Evolutionary conservation across 75 land plant genomes (phyloP), one percentile per base, ranked within the genome.

Genomic region (Adiantum capillusveneris): DNA sequence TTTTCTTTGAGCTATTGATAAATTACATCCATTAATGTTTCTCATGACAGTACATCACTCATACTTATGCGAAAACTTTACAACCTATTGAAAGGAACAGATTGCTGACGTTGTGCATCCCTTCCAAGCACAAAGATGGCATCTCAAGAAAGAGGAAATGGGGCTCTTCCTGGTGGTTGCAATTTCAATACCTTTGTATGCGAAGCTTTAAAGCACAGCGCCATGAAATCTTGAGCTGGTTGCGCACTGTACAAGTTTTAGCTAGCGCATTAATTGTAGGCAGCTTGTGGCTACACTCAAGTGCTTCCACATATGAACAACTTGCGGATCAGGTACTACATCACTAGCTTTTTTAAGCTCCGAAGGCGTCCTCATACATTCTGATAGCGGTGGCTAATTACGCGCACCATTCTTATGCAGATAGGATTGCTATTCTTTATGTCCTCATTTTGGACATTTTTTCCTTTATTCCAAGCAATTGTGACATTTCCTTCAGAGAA

Each of bases 401-500:
- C n/a, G n/a, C n/a, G n/a, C n/a, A n/a, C n/a, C n/a, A n/a, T n/a
- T n/a, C n/a, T n/a, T n/a, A n/a, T n/a, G 21, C 87, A 86, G 78
- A 69, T 74, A 42, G 90, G 84, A 6, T 57, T 92, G 42, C 52
- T 93, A 24, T 93, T 93, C 74, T 93, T 93, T 71, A 80, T 88
- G 37, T 68, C 83, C 30, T 83, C 89, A 0, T 93, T 84, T 56
- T 93, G 98, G 95, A 84, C 84, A 31, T 83, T 87, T 76, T 83
- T 93, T 46, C 98, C 98, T n/a, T 79, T 93, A 16, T 85, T 85
- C 65, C 79, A 81, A 18, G 86, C 98, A 29, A 80, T 93, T 50
- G 83, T 84, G 58, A 83, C 95, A 25, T 93, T 93, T 67, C 87
- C 95, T 34, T 87, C 82, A 82, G 98, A 93, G 58, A 77, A 95